Conservation (phyloP, 2,329 filamentous ascomycete genomes). For the Clonostachys rhizophaga region DNA sequence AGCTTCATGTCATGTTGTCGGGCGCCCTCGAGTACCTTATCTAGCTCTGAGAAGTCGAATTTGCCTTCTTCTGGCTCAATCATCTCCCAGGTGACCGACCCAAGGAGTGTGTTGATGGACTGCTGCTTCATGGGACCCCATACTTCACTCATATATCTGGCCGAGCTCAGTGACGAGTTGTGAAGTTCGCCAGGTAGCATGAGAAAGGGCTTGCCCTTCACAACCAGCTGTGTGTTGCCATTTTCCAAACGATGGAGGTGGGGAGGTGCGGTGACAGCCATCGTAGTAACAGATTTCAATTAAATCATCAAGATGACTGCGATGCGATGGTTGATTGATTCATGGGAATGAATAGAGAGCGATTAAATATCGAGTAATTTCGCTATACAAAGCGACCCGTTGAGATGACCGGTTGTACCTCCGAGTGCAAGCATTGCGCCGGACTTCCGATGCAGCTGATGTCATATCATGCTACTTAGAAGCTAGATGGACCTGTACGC, state of each 20-base stretch:
- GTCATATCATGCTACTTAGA: too few relatives aligned
- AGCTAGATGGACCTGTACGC: too few relatives aligned
- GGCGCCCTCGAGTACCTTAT: slow-evolving; percentile 21
- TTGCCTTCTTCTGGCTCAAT: slow-evolving; percentile 26
- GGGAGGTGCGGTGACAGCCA: not conserved
- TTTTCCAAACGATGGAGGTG: not conserved
- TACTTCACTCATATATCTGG: slow-evolving; percentile 22
- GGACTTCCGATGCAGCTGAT: too few relatives aligned
- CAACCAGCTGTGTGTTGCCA: slow-evolving; percentile 19
- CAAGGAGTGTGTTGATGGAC: slow-evolving; percentile 28
- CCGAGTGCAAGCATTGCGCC: too few relatives aligned
- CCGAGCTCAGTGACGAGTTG: slow-evolving; percentile 25
- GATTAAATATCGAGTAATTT: too few relatives aligned
- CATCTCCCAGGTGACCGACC: slow-evolving; percentile 27
- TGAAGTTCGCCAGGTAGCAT: slow-evolving; percentile 26
- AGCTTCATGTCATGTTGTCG: slow-evolving; percentile 22
- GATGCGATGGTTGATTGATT: too few relatives aligned
- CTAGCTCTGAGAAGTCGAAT: slow-evolving; percentile 26
- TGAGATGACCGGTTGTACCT: too few relatives aligned
- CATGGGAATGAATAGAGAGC: too few relatives aligned
- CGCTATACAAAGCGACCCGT: too few relatives aligned
- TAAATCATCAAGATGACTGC: too few relatives aligned
- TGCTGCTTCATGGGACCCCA: slow-evolving; percentile 22
- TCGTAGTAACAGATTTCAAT: too few relatives aligned
- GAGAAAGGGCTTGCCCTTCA: slow-evolving; percentile 28